phyloP scores from a whole-genome alignment of 2,329 filamentous ascomycete species.

The Fusarium odoratissimum region DNA sequence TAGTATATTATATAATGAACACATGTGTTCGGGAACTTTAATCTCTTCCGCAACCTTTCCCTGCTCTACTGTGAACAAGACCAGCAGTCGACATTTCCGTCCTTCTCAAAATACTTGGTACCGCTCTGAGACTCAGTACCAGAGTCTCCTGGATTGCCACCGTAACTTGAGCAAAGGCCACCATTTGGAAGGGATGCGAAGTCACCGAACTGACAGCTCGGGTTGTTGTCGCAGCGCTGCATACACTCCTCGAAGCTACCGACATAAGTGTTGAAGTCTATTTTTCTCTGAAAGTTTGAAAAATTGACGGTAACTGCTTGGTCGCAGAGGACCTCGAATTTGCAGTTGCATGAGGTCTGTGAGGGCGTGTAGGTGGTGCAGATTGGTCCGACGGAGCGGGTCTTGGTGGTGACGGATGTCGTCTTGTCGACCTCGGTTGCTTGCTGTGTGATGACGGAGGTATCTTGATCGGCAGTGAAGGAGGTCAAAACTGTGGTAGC shows the following conservation, averaged over 20 bases:
- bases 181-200: neutral
- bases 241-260: neutral
- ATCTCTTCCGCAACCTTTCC: rapidly evolving
- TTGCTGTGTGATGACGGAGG: rapidly evolving
- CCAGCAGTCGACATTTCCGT: neutral
- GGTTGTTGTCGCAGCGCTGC: neutral
- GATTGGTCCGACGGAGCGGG: neutral
- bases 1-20: rapidly evolving
- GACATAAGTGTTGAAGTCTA: neutral
- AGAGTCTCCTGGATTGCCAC: neutral
- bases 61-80: neutral
- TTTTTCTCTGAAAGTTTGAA: rapidly evolving
- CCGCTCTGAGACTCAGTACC: rapidly evolving
- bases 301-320: rapidly evolving
- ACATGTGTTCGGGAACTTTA: no score
- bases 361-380: neutral
- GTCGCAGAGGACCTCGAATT: neutral
- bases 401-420: neutral
- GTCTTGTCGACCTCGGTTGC: neutral
- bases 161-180: neutral
- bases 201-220: neutral
- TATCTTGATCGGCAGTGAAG: neutral
- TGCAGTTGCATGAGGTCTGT: neutral
- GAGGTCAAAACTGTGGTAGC: neutral
- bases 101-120: neutral